Evolutionary conservation across 257 asterid species (phyloP).

Genomic region (Penstemon davidsonii): DNA sequence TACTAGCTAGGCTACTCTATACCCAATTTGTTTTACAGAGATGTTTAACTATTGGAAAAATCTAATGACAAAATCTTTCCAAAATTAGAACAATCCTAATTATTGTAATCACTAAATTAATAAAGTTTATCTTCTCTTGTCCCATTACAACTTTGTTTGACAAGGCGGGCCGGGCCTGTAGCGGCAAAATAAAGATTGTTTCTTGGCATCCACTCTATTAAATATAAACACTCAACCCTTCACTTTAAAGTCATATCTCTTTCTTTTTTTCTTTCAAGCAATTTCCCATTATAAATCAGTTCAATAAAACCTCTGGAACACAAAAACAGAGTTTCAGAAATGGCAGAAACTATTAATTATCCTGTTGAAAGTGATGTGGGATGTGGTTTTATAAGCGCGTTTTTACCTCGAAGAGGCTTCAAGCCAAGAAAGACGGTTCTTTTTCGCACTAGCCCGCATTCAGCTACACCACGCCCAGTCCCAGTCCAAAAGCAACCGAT

Average conservation of each 20-base stretch:
- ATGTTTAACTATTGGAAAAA: background rate
- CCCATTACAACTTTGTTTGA: conserved; percentile 26
- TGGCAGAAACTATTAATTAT: conserved; percentile 41
- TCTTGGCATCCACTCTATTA: conserved; percentile 53
- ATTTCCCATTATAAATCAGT: conserved; percentile 7
- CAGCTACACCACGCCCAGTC: conserved; percentile 25
- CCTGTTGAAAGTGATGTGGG: conserved; percentile 40
- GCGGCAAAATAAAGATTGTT: conserved; percentile 42
- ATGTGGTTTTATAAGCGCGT: conserved; percentile 51
- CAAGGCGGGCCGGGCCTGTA: conserved; percentile 5
- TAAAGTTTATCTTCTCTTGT: conserved; percentile 15
- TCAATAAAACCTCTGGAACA: background rate
- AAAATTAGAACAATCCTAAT: conserved; percentile 17
- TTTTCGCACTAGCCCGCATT: conserved; percentile 7
- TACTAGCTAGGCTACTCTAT: conserved; percentile 12
- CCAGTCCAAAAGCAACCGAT: conserved; percentile 6
- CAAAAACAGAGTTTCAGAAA: background rate
- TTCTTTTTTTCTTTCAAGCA: conserved; percentile 9
- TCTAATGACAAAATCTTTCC: conserved; percentile 10
- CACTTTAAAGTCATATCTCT: conserved; percentile 39
- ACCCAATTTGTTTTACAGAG: conserved; percentile 3
- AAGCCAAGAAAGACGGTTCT: conserved; percentile 31
- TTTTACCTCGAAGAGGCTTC: conserved; percentile 33
- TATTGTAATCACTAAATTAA: conserved; percentile 12
- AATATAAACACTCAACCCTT: conserved; percentile 41